Evolutionary conservation across 345 rosid genomes (phyloP).

Genomic region (Crucihimalaya himalaica): DNA sequence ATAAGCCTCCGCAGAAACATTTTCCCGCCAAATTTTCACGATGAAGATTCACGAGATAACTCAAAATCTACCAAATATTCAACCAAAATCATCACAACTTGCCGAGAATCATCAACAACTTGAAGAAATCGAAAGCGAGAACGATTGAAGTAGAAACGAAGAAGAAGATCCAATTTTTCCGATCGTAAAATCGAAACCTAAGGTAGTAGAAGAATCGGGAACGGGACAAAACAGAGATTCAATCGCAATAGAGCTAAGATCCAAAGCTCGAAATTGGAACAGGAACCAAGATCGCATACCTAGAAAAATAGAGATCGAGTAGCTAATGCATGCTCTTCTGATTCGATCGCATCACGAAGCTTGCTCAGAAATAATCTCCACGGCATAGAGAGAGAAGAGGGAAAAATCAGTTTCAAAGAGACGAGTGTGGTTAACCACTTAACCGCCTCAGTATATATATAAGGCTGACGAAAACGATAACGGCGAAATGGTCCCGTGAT

Average conservation of each 20-base stretch:
- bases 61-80: not conserved
- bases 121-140: not conserved
- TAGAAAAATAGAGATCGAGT: not conserved
- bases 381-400: conserved; percentile 6
- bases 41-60: not conserved
- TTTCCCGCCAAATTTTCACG: conserved; percentile 37
- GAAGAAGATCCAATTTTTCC: conserved; percentile 1
- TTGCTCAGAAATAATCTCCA: conserved; percentile 8
- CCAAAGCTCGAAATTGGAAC: conserved; percentile 8
- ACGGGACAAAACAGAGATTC: not conserved
- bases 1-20: not conserved
- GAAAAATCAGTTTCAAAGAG: conserved; percentile 18
- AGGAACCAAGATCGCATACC: conserved; percentile 1
- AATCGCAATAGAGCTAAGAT: conserved; percentile 5
- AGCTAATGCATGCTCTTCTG: not conserved
- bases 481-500: conserved; percentile 11
- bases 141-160: not conserved
- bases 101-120: not conserved
- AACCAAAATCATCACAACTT: not conserved
- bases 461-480: conserved; percentile 10
- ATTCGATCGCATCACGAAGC: not conserved
- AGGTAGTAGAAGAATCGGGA: not conserved
- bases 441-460: conserved; percentile 11
- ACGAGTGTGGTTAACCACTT: not conserved
- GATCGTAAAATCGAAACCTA: not conserved